Conservation (phyloP, 2,329 filamentous ascomycete genomes). For the Hypoxylon sp. region DNA sequence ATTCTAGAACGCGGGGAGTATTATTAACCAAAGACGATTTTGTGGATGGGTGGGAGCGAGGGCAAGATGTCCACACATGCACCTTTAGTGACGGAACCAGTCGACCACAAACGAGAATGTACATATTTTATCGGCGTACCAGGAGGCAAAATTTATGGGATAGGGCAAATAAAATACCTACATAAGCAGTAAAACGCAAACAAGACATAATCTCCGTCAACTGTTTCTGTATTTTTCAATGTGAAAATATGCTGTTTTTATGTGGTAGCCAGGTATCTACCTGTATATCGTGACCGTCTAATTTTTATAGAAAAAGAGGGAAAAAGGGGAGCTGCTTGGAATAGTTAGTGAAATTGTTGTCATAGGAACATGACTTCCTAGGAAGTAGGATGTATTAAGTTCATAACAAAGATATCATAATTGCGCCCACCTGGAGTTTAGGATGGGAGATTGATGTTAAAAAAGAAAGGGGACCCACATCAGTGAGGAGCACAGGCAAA, state of each 20-base stretch:
- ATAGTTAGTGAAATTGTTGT: not conserved
- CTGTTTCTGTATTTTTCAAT: not conserved
- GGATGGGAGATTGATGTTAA: slow-evolving; percentile 5
- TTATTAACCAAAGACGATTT: slow-evolving; percentile 11
- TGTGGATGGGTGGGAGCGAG: slow-evolving; percentile 25
- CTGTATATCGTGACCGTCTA: not conserved
- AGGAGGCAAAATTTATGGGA: slow-evolving; percentile 4
- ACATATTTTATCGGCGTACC: slow-evolving; percentile 3
- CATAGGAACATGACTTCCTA: not conserved
- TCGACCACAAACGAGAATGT: slow-evolving; percentile 13
- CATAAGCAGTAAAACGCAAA: slow-evolving; percentile 4
- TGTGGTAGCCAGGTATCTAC: not conserved
- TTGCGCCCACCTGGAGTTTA: slow-evolving; percentile 12
- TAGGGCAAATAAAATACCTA: not conserved
- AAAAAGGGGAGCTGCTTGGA: slow-evolving; percentile 2
- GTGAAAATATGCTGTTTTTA: not conserved
- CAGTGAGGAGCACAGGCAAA: not conserved
- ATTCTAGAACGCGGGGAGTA: slow-evolving; percentile 31
- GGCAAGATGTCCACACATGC: slow-evolving; percentile 19
- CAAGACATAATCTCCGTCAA: not conserved
- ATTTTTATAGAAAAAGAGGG: not conserved
- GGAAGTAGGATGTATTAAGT: slow-evolving; percentile 6
- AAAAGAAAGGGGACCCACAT: slow-evolving; percentile 1
- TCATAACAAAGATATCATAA: slow-evolving; percentile 7
- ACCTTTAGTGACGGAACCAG: slow-evolving; percentile 16